These are phyloP conservation scores for Aspergillus brunneoviolaceus DNA, from an alignment of 2,329 filamentous ascomycete species.

Conservation along the genomic window DNA sequence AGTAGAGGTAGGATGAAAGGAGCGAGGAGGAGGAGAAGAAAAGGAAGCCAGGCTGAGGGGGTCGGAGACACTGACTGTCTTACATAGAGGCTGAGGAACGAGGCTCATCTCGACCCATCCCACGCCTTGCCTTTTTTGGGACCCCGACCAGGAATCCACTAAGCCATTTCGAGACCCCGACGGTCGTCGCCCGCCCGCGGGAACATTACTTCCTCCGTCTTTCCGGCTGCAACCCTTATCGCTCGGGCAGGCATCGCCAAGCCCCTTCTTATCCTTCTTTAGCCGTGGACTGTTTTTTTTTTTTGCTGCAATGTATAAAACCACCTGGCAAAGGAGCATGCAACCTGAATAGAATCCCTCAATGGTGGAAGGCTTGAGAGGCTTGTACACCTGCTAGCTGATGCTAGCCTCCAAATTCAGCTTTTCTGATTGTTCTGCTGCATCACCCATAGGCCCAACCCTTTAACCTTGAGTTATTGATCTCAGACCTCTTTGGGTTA, in stretches of 20 bases:
- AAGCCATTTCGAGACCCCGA: constrained; percentile 6
- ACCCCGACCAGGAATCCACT: constrained; percentile 23
- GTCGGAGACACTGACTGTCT: not conserved
- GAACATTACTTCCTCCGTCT: not conserved
- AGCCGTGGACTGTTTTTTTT: not conserved
- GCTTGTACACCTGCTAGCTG: too few species aligned
- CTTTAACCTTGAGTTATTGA: too few species aligned
- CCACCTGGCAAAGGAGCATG: too few species aligned
- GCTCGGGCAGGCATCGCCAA: constrained; percentile 7
- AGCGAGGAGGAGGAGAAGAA: constrained; percentile 17
- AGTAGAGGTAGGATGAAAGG: constrained; percentile 2
- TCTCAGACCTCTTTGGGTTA: too few species aligned
- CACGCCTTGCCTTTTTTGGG: constrained; percentile 25
- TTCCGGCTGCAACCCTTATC: not conserved
- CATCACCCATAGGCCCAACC: too few species aligned
- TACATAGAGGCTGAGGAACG: constrained; percentile 7
- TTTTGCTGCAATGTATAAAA: too few species aligned
- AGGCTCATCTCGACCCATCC: constrained; percentile 4
- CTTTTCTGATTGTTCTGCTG: too few species aligned
- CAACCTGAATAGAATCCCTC: too few species aligned
- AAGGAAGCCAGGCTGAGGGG: constrained; percentile 21
- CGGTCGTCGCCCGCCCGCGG: constrained; percentile 21
- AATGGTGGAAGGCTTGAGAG: too few species aligned
- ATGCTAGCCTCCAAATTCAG: too few species aligned
- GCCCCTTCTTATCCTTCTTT: not conserved